Conservation (phyloP, 139 green algal genomes). For the Pleodorina starrii region DNA sequence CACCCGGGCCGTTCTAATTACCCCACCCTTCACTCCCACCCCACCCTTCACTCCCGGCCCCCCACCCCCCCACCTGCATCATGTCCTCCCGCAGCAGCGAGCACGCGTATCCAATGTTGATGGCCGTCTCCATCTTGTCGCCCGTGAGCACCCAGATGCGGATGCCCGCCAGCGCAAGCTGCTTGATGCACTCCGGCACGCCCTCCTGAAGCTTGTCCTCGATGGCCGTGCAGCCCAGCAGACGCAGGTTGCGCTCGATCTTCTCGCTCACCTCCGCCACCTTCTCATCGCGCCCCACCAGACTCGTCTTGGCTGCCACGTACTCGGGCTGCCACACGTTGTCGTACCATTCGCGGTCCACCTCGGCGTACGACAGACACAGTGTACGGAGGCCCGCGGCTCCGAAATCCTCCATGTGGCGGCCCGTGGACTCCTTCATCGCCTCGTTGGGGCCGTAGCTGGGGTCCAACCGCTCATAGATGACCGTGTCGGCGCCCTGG, state of each 20-base stretch:
- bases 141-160: slow-evolving; percentile 94
- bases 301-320: slow-evolving; percentile 53
- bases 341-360: slow-evolving; percentile 68
- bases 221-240: slow-evolving; percentile 97
- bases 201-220: slow-evolving; percentile 99
- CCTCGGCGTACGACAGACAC: slow-evolving; percentile 76
- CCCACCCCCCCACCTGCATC: no score
- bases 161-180: slow-evolving; percentile 90
- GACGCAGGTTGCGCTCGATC: slow-evolving; percentile 85
- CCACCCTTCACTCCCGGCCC: no score
- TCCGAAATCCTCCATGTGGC: slow-evolving; percentile 88
- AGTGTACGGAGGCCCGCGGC: slow-evolving; percentile 89
- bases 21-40: no score
- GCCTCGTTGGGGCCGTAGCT: slow-evolving; percentile 61
- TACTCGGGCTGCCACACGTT: slow-evolving; percentile 57
- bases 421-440: slow-evolving; percentile 61
- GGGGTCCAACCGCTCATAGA: slow-evolving; percentile 79
- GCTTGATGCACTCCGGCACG: slow-evolving; percentile 92
- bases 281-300: slow-evolving; percentile 68
- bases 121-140: slow-evolving; percentile 91
- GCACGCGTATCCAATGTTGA: slow-evolving; percentile 95
- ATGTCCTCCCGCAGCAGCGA: slow-evolving; percentile 84
- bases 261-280: slow-evolving; percentile 68
- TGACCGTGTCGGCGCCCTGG: slow-evolving; percentile 88
- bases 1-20: no score